These are phyloP conservation scores for Erodium moschatum DNA, from an alignment of 441 rosid species.

Conservation along the genomic window DNA sequence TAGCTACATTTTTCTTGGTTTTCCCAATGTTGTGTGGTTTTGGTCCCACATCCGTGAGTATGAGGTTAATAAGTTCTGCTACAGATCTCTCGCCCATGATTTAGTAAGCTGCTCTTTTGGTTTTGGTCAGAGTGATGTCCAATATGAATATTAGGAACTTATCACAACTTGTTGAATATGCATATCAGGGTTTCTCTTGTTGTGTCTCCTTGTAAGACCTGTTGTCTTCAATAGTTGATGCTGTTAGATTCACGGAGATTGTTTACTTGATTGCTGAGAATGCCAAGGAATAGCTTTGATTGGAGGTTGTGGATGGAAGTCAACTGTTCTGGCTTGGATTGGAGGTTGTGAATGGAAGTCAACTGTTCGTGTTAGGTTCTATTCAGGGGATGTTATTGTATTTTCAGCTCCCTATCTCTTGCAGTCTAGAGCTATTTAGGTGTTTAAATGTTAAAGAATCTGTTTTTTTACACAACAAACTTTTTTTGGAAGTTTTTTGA, in stretches of 20 bases:
- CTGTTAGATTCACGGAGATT: background rate
- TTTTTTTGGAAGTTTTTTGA: background rate
- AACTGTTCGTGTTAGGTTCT: background rate
- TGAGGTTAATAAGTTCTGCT: no score
- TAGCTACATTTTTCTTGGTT: background rate
- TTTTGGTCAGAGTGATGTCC: no score
- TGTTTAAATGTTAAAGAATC: background rate
- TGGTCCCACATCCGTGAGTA: background rate
- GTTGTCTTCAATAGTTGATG: background rate
- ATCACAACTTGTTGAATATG: no score
- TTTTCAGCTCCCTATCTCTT: background rate
- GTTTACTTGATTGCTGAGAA: background rate
- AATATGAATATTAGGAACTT: no score
- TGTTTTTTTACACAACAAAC: background rate
- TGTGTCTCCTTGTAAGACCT: no score
- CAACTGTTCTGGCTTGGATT: no score
- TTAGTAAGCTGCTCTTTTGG: no score
- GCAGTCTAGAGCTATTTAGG: background rate
- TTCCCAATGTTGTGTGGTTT: background rate
- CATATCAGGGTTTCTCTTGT: no score
- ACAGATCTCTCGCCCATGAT: no score
- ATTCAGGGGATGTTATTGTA: background rate
- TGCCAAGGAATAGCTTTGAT: background rate
- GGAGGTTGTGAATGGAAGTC: slow-evolving; percentile 6
- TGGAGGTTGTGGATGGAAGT: no score